Evolutionary conservation across 2,329 filamentous ascomycete genomes (phyloP).

Genomic region (Talaromyces sp.): DNA sequence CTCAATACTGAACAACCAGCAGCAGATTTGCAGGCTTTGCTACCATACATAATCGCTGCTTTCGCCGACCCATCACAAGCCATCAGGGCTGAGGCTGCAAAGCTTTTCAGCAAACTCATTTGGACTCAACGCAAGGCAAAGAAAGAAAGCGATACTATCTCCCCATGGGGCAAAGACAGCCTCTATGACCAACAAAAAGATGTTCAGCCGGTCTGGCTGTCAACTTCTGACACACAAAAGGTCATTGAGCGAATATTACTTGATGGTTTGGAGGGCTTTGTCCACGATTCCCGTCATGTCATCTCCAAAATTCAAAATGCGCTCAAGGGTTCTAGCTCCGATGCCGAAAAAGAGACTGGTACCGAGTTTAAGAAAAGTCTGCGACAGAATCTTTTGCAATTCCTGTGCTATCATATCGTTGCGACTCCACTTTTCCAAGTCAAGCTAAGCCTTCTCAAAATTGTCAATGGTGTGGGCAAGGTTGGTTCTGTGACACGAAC

Average conservation of each 20-base stretch:
- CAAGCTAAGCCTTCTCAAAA: slow-evolving; percentile 68
- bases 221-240: slow-evolving; percentile 55
- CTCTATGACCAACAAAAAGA: slow-evolving; percentile 62
- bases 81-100: slow-evolving; percentile 71
- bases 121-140: slow-evolving; percentile 49
- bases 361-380: slow-evolving; percentile 61
- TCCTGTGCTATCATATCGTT: slow-evolving; percentile 69
- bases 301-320: slow-evolving; percentile 59
- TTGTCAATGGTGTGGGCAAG: slow-evolving; percentile 70
- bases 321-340: slow-evolving; percentile 51
- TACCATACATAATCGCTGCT: slow-evolving; percentile 77
- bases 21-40: slow-evolving; percentile 69
- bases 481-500: slow-evolving; percentile 69
- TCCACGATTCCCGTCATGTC: slow-evolving; percentile 73
- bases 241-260: slow-evolving; percentile 66
- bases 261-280: slow-evolving; percentile 77
- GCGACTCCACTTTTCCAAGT: slow-evolving; percentile 65
- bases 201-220: slow-evolving; percentile 51
- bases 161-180: slow-evolving; percentile 57
- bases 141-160: slow-evolving; percentile 38
- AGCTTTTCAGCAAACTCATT: slow-evolving; percentile 60
- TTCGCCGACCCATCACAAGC: slow-evolving; percentile 72
- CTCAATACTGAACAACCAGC: slow-evolving; percentile 51
- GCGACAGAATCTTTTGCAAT: slow-evolving; percentile 64
- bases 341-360: slow-evolving; percentile 32